Evolutionary conservation across 768 basidiomycete species (phyloP), one percentile per base, ranked within the genome.

Genomic region (Boletus huronensis): DNA sequence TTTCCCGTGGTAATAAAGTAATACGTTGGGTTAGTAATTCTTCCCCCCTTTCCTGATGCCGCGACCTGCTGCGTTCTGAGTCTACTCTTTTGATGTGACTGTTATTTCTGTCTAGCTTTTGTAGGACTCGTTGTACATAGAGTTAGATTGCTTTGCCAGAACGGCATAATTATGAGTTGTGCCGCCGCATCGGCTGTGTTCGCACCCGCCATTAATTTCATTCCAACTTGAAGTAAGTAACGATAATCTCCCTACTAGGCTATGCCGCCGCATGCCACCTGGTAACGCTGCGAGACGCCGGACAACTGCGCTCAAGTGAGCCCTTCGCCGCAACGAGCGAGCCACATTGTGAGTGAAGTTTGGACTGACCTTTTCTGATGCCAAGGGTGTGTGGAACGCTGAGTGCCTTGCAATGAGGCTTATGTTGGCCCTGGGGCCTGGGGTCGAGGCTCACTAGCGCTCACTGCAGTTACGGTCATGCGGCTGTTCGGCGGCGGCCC

Each of bases 81-180:
- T 32, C 46, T 54, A 7, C 17, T 21, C 34, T 50, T 44, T 48
- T 17, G 40, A 19, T 26, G 31, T 41, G 51, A 42, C 38, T 17
- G 10, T 26, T 50, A 38, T 65, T 48, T 42, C 36, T 43, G 16
- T 54, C 44, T 56, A 53, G 47, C 48, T 36, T 43, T 29, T 36
- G 35, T 48, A n/a, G 42, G 46, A 41, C 56, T 55, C 52, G 51
- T 60, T 58, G 50, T 54, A 41, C 16, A 29, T 38, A 32, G 42
- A 44, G 10, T 39, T 46, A 9, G 7, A 40, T 47, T 48, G 13
- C 26, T 29, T 23, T 42, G 48, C 17, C 49, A 17, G 4, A 36
- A 9, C 8, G 3, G 17, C n/a, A n/a, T n/a, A n/a, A n/a, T 17
- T 5, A 17, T 35, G 6, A 7, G 17, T 17, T 14, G 16, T 6